Evolutionary conservation across 345 rosid species (phyloP), one percentile per base, ranked within the genome.

Genomic region (Aethionema arabicum): DNA sequence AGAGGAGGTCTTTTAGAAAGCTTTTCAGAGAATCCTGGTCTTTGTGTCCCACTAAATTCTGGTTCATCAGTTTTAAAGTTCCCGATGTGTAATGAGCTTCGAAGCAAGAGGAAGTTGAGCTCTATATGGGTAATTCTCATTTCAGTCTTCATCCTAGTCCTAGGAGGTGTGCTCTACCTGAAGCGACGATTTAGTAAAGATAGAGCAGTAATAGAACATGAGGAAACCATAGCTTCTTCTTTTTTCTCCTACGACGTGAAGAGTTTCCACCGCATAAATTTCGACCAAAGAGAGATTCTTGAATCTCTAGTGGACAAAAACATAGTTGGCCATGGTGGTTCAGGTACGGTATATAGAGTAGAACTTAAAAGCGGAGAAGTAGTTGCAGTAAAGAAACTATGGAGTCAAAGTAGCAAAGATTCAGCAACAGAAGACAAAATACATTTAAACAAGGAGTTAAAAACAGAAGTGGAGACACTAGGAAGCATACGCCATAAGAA

Each of bases 321-420:
- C 82, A 87, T 81, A 7, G 92, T 86, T 42, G 98, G 95, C 4
- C 91, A 78, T 48, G 98, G 96, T 50, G 95, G 98, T 41, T 86
- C 88, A 0, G 91, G 98, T 44, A 80, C 84, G 2, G 98, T 92
- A 51, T 86, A 92, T 55, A 85, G 73, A 57, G 84, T 86, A 5
- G 84, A 73, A 39, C 64, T 88, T 64, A 74, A 60, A 46, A 77
- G 74, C 4, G 87, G 86, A 8, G 98, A 92, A 59, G 87, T 82
- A 27, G 73, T 88, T 6, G 96, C 98, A 30, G 98, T 85, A 66
- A 92, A 92, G 85, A 89, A 63, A 75, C 77, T 88, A 49, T 79
- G 89, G 89, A 81, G 89, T 53, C 78, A 68, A 36, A 75, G 69
- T 30, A 67, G 63, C 45, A 88, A 88, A 73, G 87, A 79, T 31